Base-by-base conservation (phyloP, 2,329 filamentous ascomycete genomes). In the Colletotrichum sp. region DNA sequence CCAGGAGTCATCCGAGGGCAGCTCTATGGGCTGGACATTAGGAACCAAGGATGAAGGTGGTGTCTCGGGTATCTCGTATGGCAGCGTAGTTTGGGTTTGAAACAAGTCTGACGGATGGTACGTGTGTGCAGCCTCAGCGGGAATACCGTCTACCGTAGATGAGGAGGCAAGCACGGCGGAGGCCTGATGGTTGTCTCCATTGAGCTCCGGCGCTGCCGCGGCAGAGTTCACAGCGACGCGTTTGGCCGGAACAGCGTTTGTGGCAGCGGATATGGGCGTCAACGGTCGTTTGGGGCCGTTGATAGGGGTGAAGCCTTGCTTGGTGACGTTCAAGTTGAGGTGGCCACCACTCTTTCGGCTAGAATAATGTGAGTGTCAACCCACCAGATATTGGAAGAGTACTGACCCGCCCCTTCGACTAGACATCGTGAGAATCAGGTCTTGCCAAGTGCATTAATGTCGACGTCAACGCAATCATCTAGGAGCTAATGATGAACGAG, bases 281-380 rank as follows among this genome's bases (percentile, higher is more conserved):
- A 73, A 27, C 13, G 34, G 19, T 72, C 72, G 62, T 32, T 75
- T 75, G n/a, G 22, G n/a, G 16, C 9, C 62, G 30, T 75, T 75
- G 68, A 44, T 62, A 36, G 69, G 29, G 2, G 29, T 52, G 62
- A 62, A 67, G 25, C 36, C 52, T 25, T 30, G 22, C 32, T 27
- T 22, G 6, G 32, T n/a, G 49, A 16, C 22, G 9, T 68, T 52
- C n/a, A 52, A 25, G 19, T 22, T 22, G 65, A 36, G 52, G 12
- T 8, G n/a, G 12, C 64, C 64, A 13, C n/a, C 39, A 34, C n/a
- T 52, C 4, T 13, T 52, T 11, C 44, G n/a, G 44, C n/a, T 52
- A 22, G n/a, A 22, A 52, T 2, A 52, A 22, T 8, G n/a, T 52
- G 2, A 52, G 44, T 22, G 13, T 52, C 44, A 52, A 22, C 11